These are phyloP conservation scores for Clathrospora elynae DNA, from an alignment of 2,329 filamentous ascomycete genomes.

Conservation along the genomic window DNA sequence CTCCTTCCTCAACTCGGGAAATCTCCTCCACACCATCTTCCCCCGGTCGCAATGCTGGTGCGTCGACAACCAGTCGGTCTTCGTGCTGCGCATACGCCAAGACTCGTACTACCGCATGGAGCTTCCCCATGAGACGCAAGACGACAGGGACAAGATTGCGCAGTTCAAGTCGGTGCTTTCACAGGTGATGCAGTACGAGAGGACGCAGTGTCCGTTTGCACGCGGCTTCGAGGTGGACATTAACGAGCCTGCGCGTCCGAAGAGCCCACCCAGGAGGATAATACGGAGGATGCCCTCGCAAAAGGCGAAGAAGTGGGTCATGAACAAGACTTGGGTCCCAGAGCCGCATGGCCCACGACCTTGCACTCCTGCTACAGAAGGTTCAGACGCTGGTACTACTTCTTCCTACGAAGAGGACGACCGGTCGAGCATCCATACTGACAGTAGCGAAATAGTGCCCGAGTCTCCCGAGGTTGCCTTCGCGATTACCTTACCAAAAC, in stretches of 20 bases:
- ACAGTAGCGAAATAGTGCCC: conserved; percentile 33
- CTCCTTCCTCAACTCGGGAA: conserved; percentile 84
- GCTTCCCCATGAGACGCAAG: conserved; percentile 67
- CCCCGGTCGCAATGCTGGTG: conserved; percentile 94
- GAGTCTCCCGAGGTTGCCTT: conserved; percentile 30
- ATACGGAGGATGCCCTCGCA: conserved; percentile 63
- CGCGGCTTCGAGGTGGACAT: conserved; percentile 75
- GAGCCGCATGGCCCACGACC: conserved; percentile 48
- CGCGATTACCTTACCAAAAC: conserved; percentile 22
- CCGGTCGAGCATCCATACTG: conserved; percentile 42
- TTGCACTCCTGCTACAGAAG: conserved; percentile 36
- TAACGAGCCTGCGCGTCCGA: conserved; percentile 70
- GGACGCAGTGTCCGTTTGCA: conserved; percentile 84
- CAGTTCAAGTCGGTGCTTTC: conserved; percentile 72
- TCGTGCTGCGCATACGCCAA: conserved; percentile 82
- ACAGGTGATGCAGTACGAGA: conserved; percentile 81
- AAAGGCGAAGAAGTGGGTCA: conserved; percentile 57
- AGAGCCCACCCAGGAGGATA: conserved; percentile 58
- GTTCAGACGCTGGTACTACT: conserved; percentile 36
- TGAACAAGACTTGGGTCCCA: conserved; percentile 55
- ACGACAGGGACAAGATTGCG: conserved; percentile 67
- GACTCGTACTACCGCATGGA: conserved; percentile 92
- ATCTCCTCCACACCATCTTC: conserved; percentile 81
- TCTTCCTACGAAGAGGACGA: conserved; percentile 46
- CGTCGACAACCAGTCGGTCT: conserved; percentile 81